Base-by-base conservation (phyloP, 805 yeast species). In the Kazachstania psychrophila region DNA sequence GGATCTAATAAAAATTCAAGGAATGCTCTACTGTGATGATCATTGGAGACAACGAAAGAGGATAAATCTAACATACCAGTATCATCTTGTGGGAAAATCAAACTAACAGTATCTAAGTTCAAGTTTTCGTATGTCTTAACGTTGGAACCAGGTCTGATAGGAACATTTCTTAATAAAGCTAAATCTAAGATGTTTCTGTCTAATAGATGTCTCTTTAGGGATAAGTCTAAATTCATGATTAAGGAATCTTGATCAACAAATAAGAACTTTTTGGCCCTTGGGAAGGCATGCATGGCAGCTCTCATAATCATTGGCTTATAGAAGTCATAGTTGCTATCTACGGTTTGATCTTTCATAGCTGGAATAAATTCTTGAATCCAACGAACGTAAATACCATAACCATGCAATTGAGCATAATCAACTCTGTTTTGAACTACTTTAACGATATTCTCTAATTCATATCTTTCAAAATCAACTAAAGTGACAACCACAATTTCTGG, bases 261-360 rank as follows among this genome's bases (percentile, higher is more conserved):
- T 92, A 96, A 84, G 52, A 88, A 79, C 68, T 85, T 81, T 56
- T 84, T 76, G n/a, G 96, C 82, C 33, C 78, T 67, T 1, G 97
- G 97, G 65, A 87, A 87, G 0, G 95, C 92, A 56, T 73, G 75
- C 79, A 89, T 77, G n/a, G 97, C 96, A 29, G 88, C 92, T 42
- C 94, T 71, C 54, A 85, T 57, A 37, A 52, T 34, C 37, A 58
- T 22, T 18, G 51, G 55, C 43, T 47, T 60, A 20, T 49, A 40
- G 29, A 33, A 48, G 11, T 56, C 58, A 34, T 49, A 46, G 36
- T 41, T 39, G 14, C 39, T 34, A 5, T 40, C 40, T 60, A 43
- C 61, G 58, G 41, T 64, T 60, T 48, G 68, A 58, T 68, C 67
- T 38, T 73, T 68, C 39, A 79, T 48, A 12, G 69, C 47, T 6